Evolutionary conservation across 2,329 filamentous ascomycete species (phyloP), one percentile per base, ranked within the genome.

Genomic region (Aspergillus sergii): DNA sequence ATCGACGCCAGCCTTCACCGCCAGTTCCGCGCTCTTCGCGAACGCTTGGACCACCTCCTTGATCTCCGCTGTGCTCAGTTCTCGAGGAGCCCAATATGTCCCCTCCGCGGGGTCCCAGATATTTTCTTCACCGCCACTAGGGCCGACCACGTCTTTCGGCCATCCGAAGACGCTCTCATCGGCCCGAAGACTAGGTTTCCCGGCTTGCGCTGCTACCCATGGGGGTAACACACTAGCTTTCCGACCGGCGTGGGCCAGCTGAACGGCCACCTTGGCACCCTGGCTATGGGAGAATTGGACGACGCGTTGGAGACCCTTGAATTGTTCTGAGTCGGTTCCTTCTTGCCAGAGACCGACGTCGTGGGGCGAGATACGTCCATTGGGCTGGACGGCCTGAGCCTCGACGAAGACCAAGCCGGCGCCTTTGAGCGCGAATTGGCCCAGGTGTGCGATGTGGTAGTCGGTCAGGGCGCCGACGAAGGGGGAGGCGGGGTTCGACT

Each of bases 401-500:
- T 97, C 93, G 63, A 94, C 83, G 60, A 93, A 85, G 58, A 89
- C 82, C 28, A 96, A 81, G 1, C 87, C 90, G 0, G 89, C 89
- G 21, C 93, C 93, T 64, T 90, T 88, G 48, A 89, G 82, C 23
- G 91, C 85, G 69, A 93, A 91, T 68, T 92, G 89, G 62, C 93
- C 91, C 10, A 94, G 84, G 72, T 96, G 93, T 30, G 92, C 88
- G 53, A 94, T 82, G 76, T 96, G 92, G 85, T 88, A 97, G 74
- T 91, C 85, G 2, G 91, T 94, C 60, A 89, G 80, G 76, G 94
- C 90, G 21, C 94, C 89, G 67, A 71, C 61, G 11, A 58, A 60
- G 4, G 73, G 70, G 5, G 73, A 75, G 10, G 60, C 46, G 1
- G 69, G 71, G 50, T 75, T 64, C 4, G 89, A 82, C 45, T 88